A percentile compares a stretch with the other conserved stretches of the same genome.
phyloP scores from a whole-genome alignment of 345 rosid genomes.

The Ceriops zippeliana region DNA sequence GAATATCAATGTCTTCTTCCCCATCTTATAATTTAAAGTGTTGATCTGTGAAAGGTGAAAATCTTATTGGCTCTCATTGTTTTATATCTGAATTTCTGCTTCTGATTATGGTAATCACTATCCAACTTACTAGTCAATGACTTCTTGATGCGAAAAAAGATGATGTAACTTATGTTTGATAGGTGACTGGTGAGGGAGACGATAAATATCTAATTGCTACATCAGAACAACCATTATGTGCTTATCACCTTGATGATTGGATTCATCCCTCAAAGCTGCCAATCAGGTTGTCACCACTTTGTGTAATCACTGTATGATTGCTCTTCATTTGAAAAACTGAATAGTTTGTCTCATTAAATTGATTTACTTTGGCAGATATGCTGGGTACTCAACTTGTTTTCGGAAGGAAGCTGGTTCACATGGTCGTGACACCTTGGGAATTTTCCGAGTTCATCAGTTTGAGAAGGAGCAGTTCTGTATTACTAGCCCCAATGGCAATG shows the following conservation, averaged over 20 bases:
- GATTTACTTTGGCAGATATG: slow-evolving; percentile 52
- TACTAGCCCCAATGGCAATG: slow-evolving; percentile 76
- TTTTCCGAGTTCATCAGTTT: slow-evolving; percentile 97
- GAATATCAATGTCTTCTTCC: too few species aligned
- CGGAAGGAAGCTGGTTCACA: slow-evolving; percentile 99
- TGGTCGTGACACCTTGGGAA: slow-evolving; percentile 92
- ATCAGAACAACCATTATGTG: slow-evolving; percentile 93
- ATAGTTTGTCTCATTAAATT: slow-evolving; percentile 4
- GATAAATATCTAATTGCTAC: slow-evolving; percentile 95
- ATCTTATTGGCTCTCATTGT: too few species aligned
- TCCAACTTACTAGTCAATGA: too few species aligned
- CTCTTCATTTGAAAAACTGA: not conserved
- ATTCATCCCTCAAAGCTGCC: slow-evolving; percentile 84
- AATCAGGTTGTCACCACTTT: slow-evolving; percentile 39
- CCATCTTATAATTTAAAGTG: too few species aligned
- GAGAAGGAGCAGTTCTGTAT: slow-evolving; percentile 97
- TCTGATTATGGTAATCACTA: too few species aligned
- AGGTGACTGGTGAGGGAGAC: slow-evolving; percentile 97
- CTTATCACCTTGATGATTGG: slow-evolving; percentile 91
- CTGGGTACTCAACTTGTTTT: slow-evolving; percentile 91
- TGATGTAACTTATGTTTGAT: not conserved
- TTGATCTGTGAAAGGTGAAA: too few species aligned
- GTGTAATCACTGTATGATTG: not conserved
- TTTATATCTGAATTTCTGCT: too few species aligned
- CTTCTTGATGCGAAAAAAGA: not conserved